These are phyloP conservation scores for Hansenula sp. DNA, from an alignment of 1,139 yeast genomes.

Conservation along the genomic window DNA sequence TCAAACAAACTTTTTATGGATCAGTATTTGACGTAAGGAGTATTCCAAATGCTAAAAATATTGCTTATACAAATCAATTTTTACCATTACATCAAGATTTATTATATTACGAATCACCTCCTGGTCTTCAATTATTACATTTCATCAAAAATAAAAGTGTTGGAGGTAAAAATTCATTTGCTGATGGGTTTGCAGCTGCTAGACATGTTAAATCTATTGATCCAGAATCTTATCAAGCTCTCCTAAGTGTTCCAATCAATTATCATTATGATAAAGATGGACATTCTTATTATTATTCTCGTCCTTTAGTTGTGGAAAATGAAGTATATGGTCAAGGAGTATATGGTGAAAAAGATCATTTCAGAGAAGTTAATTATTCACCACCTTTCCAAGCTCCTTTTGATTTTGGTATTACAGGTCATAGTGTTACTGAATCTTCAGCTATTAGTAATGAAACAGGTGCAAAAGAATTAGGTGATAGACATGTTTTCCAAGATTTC, in stretches of 20 bases:
- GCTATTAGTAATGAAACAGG: slow-evolving; percentile 19
- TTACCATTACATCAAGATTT: slow-evolving; percentile 81
- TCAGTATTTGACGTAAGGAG: slow-evolving; percentile 66
- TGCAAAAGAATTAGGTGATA: slow-evolving; percentile 30
- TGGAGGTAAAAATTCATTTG: slow-evolving; percentile 73
- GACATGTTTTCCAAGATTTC: slow-evolving; percentile 46
- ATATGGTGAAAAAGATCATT: slow-evolving; percentile 30
- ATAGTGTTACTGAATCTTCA: not conserved
- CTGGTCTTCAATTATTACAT: slow-evolving; percentile 74
- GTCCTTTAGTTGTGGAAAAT: slow-evolving; percentile 66
- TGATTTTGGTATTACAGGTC: slow-evolving; percentile 42
- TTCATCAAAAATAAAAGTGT: slow-evolving; percentile 55
- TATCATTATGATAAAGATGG: slow-evolving; percentile 66
- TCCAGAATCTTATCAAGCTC: slow-evolving; percentile 60
- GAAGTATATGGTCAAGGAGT: slow-evolving; percentile 24
- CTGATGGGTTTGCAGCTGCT: slow-evolving; percentile 74
- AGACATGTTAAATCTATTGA: slow-evolving; percentile 48
- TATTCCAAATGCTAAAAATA: slow-evolving; percentile 59
- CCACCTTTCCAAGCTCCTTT: slow-evolving; percentile 88
- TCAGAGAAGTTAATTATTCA: slow-evolving; percentile 66
- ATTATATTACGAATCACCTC: slow-evolving; percentile 77
- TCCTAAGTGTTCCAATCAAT: slow-evolving; percentile 61
- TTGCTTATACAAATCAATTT: slow-evolving; percentile 65
- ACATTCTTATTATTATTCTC: slow-evolving; percentile 57
- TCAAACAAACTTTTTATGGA: slow-evolving; percentile 74